Evolutionary conservation across 352 stramenopile genomes (phyloP).

Genomic region (Globisporangium uncinulatum): DNA sequence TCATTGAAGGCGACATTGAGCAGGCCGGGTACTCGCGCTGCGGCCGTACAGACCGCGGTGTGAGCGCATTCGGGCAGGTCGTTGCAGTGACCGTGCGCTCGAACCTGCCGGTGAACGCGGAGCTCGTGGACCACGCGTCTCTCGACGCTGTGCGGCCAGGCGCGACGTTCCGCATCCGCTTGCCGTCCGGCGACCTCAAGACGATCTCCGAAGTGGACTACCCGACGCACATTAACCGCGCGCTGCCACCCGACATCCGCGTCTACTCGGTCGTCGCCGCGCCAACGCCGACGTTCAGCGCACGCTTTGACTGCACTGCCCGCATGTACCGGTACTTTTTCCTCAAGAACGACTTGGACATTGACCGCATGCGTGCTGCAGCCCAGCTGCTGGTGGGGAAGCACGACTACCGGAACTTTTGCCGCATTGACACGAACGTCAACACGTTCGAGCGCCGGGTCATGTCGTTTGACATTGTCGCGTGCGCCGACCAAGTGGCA

Average conservation of each 20-base stretch:
- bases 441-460: slow-evolving; percentile 93
- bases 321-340: slow-evolving; percentile 99
- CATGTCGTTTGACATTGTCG: slow-evolving; percentile 74
- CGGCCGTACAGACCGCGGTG: slow-evolving; percentile 96
- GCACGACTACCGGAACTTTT: slow-evolving; percentile 99
- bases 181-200: slow-evolving; percentile 54
- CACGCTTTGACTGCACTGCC: slow-evolving; percentile 91
- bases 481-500: slow-evolving; percentile 38
- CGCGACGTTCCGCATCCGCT: slow-evolving; percentile 54
- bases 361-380: slow-evolving; percentile 85
- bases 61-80: slow-evolving; percentile 87
- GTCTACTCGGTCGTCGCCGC: slow-evolving; percentile 82
- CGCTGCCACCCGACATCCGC: slow-evolving; percentile 89
- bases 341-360: slow-evolving; percentile 54
- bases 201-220: slow-evolving; percentile 94
- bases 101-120: slow-evolving; percentile 56
- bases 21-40: slow-evolving; percentile 92
- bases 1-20: slow-evolving; percentile 82
- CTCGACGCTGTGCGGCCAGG: slow-evolving; percentile 68
- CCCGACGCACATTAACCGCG: slow-evolving; percentile 93
- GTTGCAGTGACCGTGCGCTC: slow-evolving; percentile 67
- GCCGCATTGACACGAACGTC: slow-evolving; percentile 98
- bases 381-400: slow-evolving; percentile 88
- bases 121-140: slow-evolving; percentile 48
- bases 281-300: slow-evolving; percentile 86